These are phyloP conservation scores for Amanita jacksonii DNA, from an alignment of 768 basidiomycete genomes.

Conservation along the genomic window DNA sequence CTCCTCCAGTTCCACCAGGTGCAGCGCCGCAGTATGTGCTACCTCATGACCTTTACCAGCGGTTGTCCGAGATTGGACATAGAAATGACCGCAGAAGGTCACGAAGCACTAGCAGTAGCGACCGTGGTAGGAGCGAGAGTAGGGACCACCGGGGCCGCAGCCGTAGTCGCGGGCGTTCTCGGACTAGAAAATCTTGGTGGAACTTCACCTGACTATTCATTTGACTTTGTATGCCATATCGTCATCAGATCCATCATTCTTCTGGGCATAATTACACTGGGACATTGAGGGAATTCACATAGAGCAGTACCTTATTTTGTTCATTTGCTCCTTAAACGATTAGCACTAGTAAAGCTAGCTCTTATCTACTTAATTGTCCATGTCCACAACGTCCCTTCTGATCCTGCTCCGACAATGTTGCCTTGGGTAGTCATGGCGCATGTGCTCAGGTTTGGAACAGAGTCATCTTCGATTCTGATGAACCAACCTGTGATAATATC, in stretches of 20 bases:
- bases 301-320: too few relatives aligned
- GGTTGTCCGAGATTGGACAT: conserved; percentile 10
- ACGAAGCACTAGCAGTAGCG: background rate
- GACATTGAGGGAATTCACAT: background rate
- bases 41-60: conserved; percentile 9
- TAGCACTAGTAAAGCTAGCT: too few relatives aligned
- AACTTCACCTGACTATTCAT: background rate
- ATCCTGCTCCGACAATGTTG: conserved; percentile 30
- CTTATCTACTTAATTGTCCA: conserved; percentile 20
- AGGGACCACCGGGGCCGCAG: background rate
- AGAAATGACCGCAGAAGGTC: conserved; percentile 1
- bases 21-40: conserved; percentile 4
- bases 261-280: background rate
- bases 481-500: conserved; percentile 1
- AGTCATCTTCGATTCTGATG: conserved; percentile 8
- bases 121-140: conserved; percentile 6
- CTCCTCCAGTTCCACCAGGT: background rate
- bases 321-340: too few relatives aligned
- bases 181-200: conserved; percentile 7
- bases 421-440: conserved; percentile 37
- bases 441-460: conserved; percentile 23
- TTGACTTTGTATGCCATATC: background rate
- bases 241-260: background rate
- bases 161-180: conserved; percentile 7
- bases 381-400: conserved; percentile 30